A percentile compares a stretch with the other conserved stretches of the same genome.
These are phyloP conservation scores for Fraxinus platypoda DNA, from an alignment of 305 asterid genomes.

Conservation along the genomic window DNA sequence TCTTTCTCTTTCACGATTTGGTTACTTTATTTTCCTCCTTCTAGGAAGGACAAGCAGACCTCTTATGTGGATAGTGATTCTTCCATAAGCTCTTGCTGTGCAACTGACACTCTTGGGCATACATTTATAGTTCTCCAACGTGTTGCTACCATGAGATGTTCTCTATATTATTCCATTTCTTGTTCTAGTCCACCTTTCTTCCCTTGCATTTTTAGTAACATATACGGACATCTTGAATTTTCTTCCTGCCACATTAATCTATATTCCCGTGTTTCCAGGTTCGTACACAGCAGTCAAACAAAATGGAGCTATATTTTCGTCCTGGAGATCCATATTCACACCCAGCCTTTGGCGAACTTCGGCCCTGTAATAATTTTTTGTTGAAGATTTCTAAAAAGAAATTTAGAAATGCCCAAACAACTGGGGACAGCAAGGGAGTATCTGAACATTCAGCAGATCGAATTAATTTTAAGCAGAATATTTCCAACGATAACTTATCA, in stretches of 20 bases:
- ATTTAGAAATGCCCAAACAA: conserved; percentile 29
- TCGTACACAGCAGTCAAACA: conserved; percentile 58
- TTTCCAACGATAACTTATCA: conserved; percentile 26
- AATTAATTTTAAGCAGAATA: conserved; percentile 30
- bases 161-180: conserved; percentile 12
- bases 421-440: conserved; percentile 23
- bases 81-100: not conserved
- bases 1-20: not conserved
- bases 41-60: not conserved
- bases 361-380: conserved; percentile 56
- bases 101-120: not conserved
- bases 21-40: not conserved
- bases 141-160: not conserved
- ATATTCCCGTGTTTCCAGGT: conserved; percentile 39
- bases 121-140: not conserved
- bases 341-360: conserved; percentile 75
- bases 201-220: not conserved
- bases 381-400: conserved; percentile 64
- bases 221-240: not conserved
- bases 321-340: conserved; percentile 98
- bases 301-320: conserved; percentile 77
- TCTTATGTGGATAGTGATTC: not conserved
- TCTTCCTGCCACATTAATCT: conserved; percentile 10
- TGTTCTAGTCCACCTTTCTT: conserved; percentile 2
- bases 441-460: conserved; percentile 28